Evolutionary conservation across 2,329 filamentous ascomycete species (phyloP), one percentile per base, ranked within the genome.

Genomic region (Beauveria scarabaeidicola): DNA sequence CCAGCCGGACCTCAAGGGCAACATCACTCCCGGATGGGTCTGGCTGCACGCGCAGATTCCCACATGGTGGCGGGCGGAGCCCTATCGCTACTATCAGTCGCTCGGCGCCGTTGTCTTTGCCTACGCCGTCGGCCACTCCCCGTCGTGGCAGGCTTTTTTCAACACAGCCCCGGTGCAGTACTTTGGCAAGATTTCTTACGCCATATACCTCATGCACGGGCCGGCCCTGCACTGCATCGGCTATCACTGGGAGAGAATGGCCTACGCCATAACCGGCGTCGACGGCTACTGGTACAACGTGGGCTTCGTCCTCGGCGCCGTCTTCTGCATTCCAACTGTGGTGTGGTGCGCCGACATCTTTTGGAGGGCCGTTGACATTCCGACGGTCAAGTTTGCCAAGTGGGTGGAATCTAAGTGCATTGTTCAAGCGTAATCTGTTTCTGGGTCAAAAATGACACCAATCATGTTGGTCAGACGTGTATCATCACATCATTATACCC

Each of bases 161-260:
- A 78, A 78, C 66, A 71, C 73, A 1, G 66, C 70, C 2, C 64
- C 75, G 17, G 73, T 83, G 3, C 81, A 84, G 66, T 86, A 85
- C 69, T 72, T 86, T 6, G 83, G 83, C 61, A 78, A 78, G 66
- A 79, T 86, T 64, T 84, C 81, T 56, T 86, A 83, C 66, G 78
- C 81, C 53, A 67, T 86, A 27, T 86, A 86, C 68, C 75, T 86
- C 15, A 79, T 85, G 73, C 83, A 86, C 66, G 81, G 82, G 0
- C 79, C 81, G 3, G 75, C 79, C 2, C 75, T 80, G 66, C 81
- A 83, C 64, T 76, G 77, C 2, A 64, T 79, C 19, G 81, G 81
- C 11, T 84, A 82, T 64, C 72, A 76, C 38, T 76, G 78, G 61
- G 75, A 83, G 66, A 74, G 73, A 38, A 74, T 75, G 70, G 78